These are phyloP conservation scores for Eucalyptus tenuipes DNA, from an alignment of 345 rosid genomes.

Conservation along the genomic window DNA sequence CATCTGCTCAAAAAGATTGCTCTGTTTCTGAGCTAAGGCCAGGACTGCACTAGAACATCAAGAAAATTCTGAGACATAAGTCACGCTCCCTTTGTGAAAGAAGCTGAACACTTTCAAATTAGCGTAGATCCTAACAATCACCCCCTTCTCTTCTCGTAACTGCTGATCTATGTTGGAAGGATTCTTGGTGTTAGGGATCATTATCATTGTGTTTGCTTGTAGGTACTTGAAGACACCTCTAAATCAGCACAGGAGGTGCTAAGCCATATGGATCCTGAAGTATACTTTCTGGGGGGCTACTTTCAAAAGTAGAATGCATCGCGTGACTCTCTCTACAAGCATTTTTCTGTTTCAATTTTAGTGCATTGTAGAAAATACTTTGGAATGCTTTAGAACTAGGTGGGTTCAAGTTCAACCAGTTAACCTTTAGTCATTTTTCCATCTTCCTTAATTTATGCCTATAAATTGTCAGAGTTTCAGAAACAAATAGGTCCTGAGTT, in stretches of 20 bases:
- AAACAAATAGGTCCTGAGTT: background rate
- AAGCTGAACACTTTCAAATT: background rate
- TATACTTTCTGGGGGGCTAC: background rate
- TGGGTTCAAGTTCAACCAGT: background rate
- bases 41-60: background rate
- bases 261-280: background rate
- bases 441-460: background rate
- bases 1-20: background rate
- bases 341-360: background rate
- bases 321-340: background rate
- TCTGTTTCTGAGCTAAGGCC: background rate
- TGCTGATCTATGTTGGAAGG: background rate
- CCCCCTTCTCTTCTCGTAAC: background rate
- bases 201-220: background rate
- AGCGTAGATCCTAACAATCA: background rate
- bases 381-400: background rate
- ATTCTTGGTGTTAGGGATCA: background rate
- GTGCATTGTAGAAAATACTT: background rate
- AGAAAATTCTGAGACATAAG: background rate
- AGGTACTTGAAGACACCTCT: background rate
- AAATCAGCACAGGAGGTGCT: background rate
- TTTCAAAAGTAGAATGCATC: background rate
- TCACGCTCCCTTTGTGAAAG: background rate
- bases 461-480: background rate
- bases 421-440: background rate